Percentiles rank a stretch among this genome's conserved stretches.
Conservation (phyloP, 495 filamentous ascomycete species). For the Haplographium delicatum region DNA sequence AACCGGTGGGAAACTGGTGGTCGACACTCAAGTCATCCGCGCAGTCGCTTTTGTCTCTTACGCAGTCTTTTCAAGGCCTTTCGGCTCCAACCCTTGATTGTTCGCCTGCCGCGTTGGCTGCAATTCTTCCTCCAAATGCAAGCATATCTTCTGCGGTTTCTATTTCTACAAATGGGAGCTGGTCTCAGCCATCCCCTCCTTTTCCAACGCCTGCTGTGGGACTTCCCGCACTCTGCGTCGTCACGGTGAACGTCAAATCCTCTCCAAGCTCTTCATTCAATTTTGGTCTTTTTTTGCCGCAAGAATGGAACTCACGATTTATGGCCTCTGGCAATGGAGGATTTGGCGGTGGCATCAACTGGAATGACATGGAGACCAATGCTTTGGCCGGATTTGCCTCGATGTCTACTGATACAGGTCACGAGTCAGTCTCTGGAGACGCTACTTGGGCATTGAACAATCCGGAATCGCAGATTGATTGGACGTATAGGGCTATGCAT, state of each 20-base stretch:
- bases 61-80: not conserved
- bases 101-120: not conserved
- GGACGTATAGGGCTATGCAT: constrained; percentile 47
- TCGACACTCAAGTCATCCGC: not conserved
- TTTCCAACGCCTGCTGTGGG: constrained; percentile 40
- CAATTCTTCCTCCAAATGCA: constrained; percentile 1
- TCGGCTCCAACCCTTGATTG: not conserved
- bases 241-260: constrained; percentile 40
- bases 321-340: constrained; percentile 46
- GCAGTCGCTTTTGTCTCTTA: not conserved
- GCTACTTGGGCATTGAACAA: constrained; percentile 42
- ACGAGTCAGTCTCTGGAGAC: constrained; percentile 36
- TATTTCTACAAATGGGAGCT: constrained; percentile 2
- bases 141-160: not conserved
- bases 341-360: constrained; percentile 49
- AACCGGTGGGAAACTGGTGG: not conserved
- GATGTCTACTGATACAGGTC: constrained; percentile 52
- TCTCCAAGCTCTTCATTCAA: constrained; percentile 38
- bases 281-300: constrained; percentile 47
- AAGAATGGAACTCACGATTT: constrained; percentile 45
- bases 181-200: not conserved
- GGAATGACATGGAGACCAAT: constrained; percentile 45
- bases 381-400: constrained; percentile 43
- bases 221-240: constrained; percentile 44
- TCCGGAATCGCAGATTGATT: constrained; percentile 34